phyloP scores from a whole-genome alignment of 768 basidiomycete species.

The Solioccasus polychromus region DNA sequence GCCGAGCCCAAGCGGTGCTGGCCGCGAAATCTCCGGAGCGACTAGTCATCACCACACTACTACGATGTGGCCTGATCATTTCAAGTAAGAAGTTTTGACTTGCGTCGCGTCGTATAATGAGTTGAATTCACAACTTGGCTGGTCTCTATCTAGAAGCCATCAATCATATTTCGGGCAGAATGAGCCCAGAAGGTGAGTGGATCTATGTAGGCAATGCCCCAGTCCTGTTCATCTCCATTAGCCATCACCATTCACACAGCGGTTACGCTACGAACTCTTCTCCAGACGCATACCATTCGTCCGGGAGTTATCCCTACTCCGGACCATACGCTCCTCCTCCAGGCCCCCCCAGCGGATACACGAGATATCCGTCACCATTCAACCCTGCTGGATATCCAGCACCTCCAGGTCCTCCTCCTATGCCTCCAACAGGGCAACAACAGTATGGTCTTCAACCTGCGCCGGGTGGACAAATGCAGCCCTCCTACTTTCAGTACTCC shows the following conservation, averaged over 20 bases:
- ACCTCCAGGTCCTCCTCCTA: constrained; percentile 40
- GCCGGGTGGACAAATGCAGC: constrained; percentile 42
- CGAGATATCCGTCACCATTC: background rate
- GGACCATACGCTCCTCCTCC: constrained; percentile 13
- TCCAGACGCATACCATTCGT: too few species aligned
- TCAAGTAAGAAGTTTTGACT: too few species aligned
- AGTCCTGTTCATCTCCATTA: background rate
- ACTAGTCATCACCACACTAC: too few species aligned
- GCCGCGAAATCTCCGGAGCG: too few species aligned
- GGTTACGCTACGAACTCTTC: constrained; percentile 29
- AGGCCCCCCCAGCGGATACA: constrained; percentile 13
- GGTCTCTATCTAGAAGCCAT: too few species aligned
- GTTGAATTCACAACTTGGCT: too few species aligned
- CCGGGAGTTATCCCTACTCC: constrained; percentile 10
- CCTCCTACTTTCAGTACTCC: constrained; percentile 81
- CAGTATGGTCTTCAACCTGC: constrained; percentile 61
- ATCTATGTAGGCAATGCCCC: background rate
- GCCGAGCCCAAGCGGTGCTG: too few species aligned
- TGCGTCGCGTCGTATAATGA: too few species aligned
- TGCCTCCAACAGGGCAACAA: constrained; percentile 57
- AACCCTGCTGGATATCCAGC: constrained; percentile 9
- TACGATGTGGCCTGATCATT: too few species aligned
- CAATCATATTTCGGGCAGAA: too few species aligned
- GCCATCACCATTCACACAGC: constrained; percentile 33
- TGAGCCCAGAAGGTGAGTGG: constrained; percentile 15